Evolutionary conservation across 2,329 filamentous ascomycete genomes (phyloP).

Genomic region (Chrysosporium keratinophilum): DNA sequence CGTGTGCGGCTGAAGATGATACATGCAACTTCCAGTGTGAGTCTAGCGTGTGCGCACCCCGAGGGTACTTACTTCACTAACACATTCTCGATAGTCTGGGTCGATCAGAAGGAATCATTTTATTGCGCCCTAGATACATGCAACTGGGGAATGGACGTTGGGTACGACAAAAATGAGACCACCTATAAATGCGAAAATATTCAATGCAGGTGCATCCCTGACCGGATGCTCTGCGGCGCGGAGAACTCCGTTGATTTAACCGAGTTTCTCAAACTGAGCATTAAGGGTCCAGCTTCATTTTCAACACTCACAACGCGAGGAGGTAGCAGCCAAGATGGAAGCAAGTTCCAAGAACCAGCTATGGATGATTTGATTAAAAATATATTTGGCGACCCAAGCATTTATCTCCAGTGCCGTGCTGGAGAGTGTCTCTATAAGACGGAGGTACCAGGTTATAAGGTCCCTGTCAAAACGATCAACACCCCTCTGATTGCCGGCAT

Average conservation of each 20-base stretch:
- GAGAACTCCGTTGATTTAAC: slow-evolving; percentile 82
- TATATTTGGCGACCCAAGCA: slow-evolving; percentile 86
- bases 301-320: slow-evolving; percentile 51
- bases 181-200: slow-evolving; percentile 77
- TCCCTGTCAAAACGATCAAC: slow-evolving; percentile 88
- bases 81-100: slow-evolving; percentile 59
- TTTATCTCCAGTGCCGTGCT: slow-evolving; percentile 67
- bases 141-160: slow-evolving; percentile 58
- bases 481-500: slow-evolving; percentile 90
- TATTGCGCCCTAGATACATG: slow-evolving; percentile 85
- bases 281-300: slow-evolving; percentile 81
- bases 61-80: neutral
- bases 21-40: slow-evolving; percentile 91
- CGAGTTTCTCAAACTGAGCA: slow-evolving; percentile 72
- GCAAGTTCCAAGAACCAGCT: slow-evolving; percentile 77
- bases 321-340: slow-evolving; percentile 55
- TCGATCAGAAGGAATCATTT: slow-evolving; percentile 87
- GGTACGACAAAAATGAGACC: slow-evolving; percentile 65
- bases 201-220: slow-evolving; percentile 76
- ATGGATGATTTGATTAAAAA: slow-evolving; percentile 84
- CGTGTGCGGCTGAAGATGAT: slow-evolving; percentile 62
- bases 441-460: slow-evolving; percentile 80
- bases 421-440: slow-evolving; percentile 92
- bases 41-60: slow-evolving; percentile 22
- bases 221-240: slow-evolving; percentile 87